Conservation (phyloP, 1,139 yeast species). For the Hansenula anomala region DNA sequence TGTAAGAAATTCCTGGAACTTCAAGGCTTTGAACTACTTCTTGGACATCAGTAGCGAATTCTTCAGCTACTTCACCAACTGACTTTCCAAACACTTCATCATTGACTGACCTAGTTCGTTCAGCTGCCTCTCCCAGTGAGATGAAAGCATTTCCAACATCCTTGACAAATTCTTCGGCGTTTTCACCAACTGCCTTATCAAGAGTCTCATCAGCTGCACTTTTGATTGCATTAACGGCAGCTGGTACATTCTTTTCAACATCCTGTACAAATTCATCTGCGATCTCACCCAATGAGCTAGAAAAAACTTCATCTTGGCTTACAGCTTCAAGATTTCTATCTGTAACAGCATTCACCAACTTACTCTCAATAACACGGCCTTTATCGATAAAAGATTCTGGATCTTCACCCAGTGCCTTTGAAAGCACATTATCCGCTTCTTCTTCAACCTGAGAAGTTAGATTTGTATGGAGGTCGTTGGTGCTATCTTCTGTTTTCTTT, state of each 20-base stretch:
- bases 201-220: not conserved
- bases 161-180: conserved; percentile 1
- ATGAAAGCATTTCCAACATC: not conserved
- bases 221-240: too few species aligned
- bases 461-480: too few species aligned
- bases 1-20: too few species aligned
- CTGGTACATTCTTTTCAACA: too few species aligned
- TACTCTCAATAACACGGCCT: too few species aligned
- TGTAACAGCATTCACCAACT: not conserved
- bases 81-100: not conserved
- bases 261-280: not conserved
- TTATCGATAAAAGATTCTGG: not conserved
- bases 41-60: not conserved
- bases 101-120: not conserved
- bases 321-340: too few species aligned
- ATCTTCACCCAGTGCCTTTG: not conserved
- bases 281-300: not conserved
- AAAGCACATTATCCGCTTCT: not conserved
- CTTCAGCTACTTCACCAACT: not conserved
- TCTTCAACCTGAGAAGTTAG: too few species aligned
- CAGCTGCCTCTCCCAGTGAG: not conserved
- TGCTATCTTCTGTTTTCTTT: too few species aligned
- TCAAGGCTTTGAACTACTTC: too few species aligned
- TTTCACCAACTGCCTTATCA: conserved; percentile 6
- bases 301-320: too few species aligned